phyloP scores from a whole-genome alignment of 805 yeast species.

The Wickerhamomyces hampshirensis region DNA sequence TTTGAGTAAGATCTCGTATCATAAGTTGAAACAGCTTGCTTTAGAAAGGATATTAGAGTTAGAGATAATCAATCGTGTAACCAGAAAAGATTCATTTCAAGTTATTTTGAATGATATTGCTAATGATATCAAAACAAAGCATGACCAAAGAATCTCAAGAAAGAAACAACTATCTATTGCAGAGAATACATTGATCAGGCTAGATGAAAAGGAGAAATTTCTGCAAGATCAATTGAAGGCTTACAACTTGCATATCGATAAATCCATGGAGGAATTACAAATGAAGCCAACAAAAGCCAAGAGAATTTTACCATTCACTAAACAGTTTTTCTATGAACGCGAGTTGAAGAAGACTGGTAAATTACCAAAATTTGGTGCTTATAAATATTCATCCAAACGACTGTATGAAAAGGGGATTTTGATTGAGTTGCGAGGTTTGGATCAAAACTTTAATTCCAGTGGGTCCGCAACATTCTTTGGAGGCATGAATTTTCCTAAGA shows the following conservation, averaged over 20 bases:
- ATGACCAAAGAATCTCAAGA: slow-evolving; percentile 44
- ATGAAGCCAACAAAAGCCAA: slow-evolving; percentile 27
- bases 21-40: slow-evolving; percentile 72
- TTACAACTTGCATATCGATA: slow-evolving; percentile 44
- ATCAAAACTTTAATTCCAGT: slow-evolving; percentile 32
- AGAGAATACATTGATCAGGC: slow-evolving; percentile 36
- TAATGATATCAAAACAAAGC: slow-evolving; percentile 60
- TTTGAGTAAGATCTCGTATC: slow-evolving; percentile 48
- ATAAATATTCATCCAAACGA: slow-evolving; percentile 69
- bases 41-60: slow-evolving; percentile 71
- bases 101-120: slow-evolving; percentile 79
- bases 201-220: slow-evolving; percentile 41
- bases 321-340: slow-evolving; percentile 71
- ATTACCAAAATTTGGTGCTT: slow-evolving; percentile 71
- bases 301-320: slow-evolving; percentile 52
- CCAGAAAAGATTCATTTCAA: slow-evolving; percentile 71
- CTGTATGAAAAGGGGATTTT: slow-evolving; percentile 70
- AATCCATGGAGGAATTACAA: slow-evolving; percentile 46
- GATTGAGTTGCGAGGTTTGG: slow-evolving; percentile 51
- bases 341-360: slow-evolving; percentile 63
- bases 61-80: slow-evolving; percentile 60
- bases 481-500: slow-evolving; percentile 54
- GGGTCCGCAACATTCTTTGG: slow-evolving; percentile 31
- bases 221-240: slow-evolving; percentile 36
- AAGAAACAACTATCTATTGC: slow-evolving; percentile 41